phyloP scores from a whole-genome alignment of 1,284 basidiomycete genomes.

The Ceratobasidium sp. region DNA sequence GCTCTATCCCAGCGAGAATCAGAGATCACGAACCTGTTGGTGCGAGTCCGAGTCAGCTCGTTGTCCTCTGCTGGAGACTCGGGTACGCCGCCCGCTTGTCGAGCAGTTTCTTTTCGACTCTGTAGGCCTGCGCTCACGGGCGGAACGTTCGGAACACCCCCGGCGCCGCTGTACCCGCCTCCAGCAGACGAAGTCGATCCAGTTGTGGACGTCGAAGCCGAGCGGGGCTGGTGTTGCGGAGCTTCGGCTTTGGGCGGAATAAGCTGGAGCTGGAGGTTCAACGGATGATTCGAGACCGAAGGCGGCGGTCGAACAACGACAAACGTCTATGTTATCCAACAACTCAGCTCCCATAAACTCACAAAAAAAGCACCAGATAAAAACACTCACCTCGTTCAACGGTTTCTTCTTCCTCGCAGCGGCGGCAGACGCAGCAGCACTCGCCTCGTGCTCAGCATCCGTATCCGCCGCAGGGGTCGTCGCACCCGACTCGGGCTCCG shows the following conservation, averaged over 20 bases:
- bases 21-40: conserved; percentile 3
- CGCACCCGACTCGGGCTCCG: neutral
- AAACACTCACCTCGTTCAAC: conserved; percentile 38
- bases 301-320: conserved; percentile 89
- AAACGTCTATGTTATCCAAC: conserved; percentile 72
- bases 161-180: conserved; percentile 12
- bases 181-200: conserved; percentile 30
- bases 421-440: neutral
- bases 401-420: conserved; percentile 29
- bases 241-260: conserved; percentile 65
- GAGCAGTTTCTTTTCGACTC: conserved; percentile 13
- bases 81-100: neutral
- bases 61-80: conserved; percentile 20
- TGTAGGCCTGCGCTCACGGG: conserved; percentile 26
- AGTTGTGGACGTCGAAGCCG: conserved; percentile 43
- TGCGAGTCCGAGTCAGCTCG: conserved; percentile 10
- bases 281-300: conserved; percentile 84
- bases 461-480: conserved; percentile 13
- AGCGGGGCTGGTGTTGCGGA: conserved; percentile 51
- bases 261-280: conserved; percentile 95
- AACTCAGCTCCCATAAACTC: neutral
- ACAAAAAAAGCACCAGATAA: too few relatives aligned
- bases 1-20: conserved; percentile 1
- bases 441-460: conserved; percentile 15
- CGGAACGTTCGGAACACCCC: conserved; percentile 37